A percentile compares a stretch with the other conserved stretches of the same genome.
phyloP scores from a whole-genome alignment of 768 basidiomycete species.

The Collybiopsis luxurians region DNA sequence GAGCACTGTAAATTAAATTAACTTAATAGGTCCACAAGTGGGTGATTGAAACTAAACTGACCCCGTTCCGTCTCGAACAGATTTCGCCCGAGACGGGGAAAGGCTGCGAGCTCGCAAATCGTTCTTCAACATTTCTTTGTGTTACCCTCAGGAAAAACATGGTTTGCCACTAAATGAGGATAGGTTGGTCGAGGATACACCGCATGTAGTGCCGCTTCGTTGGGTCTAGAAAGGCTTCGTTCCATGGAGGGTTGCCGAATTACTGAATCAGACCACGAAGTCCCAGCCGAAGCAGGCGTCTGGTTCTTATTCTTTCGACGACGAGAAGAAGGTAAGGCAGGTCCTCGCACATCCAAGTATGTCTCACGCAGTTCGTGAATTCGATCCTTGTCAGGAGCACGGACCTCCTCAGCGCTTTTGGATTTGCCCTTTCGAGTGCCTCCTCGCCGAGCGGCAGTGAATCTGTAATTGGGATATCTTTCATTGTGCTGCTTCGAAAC shows the following conservation, averaged over 20 bases:
- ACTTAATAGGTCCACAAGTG: too few species aligned
- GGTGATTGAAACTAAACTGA: too few species aligned
- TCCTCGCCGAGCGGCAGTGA: slow-evolving; percentile 44
- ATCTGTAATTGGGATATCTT: slow-evolving; percentile 61
- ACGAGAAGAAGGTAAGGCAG: slow-evolving; percentile 33
- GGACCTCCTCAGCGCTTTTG: not conserved
- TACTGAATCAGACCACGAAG: not conserved
- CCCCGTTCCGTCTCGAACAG: too few species aligned
- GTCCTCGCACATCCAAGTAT: slow-evolving; percentile 29
- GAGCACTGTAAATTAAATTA: too few species aligned
- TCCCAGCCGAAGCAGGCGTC: slow-evolving; percentile 7
- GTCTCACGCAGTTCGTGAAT: slow-evolving; percentile 33
- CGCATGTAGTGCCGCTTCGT: not conserved
- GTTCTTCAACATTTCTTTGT: not conserved
- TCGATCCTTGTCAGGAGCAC: slow-evolving; percentile 16
- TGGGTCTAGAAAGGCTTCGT: not conserved
- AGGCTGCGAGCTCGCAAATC: too few species aligned
- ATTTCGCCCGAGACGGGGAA: too few species aligned
- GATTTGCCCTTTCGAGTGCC: slow-evolving; percentile 20
- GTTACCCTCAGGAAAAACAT: not conserved
- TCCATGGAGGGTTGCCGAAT: not conserved
- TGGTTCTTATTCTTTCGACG: slow-evolving; percentile 27
- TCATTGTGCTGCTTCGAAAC: slow-evolving; percentile 45
- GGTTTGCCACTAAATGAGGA: not conserved
- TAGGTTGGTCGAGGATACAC: not conserved